Base-by-base conservation (phyloP, 2,329 filamentous ascomycete genomes). In the Aphanocladium album region DNA sequence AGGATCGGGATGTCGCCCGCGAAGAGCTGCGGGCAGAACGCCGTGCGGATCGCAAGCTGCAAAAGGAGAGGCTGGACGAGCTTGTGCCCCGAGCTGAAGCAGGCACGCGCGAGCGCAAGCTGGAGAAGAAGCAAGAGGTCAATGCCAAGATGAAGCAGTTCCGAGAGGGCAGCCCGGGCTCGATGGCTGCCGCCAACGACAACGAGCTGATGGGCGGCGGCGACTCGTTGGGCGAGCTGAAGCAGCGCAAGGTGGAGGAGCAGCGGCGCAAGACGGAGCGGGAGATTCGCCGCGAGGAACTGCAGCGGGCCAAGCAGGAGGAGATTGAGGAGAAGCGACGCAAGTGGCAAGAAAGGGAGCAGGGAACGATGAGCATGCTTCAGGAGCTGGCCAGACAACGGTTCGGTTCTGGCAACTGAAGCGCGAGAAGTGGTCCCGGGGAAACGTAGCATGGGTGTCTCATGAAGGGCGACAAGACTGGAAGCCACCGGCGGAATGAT, bases 311-410 rank as follows among this genome's bases (percentile, higher is more conserved):
- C 12, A 84, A 85, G 69, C 81, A 82, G 62, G 91, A 86, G 51
- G 93, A 97, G 79, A 81, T 92, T 66, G 91, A 96, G 71, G 89
- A 92, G 77, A 83, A 86, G 67, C 70, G 93, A 56, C 79, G 81
- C 67, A 85, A 83, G 65, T 88, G 90, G 73, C 81, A 84, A 68
- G 83, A 84, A 68, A 90, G 91, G 73, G 93, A 98, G 75, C 88
- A 92, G 64, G 86, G 85, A 69, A 96, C 91, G 1, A 91, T 97
- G 80, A 85, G 85, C 53, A 92, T 91, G 81, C 70, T 98, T 69
- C 88, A 82, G 74, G 85, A 87, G 67, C 75, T 98, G 75, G 93
- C 92, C 17, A 88, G 83, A 75, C 84, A 90, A 76, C 82, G 90
- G 64, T 96, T 90, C 80, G 90, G 90, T 27, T 85, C 71, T 61